These are phyloP conservation scores for Pezicula carpinea DNA, from an alignment of 2,329 filamentous ascomycete genomes.

Conservation along the genomic window DNA sequence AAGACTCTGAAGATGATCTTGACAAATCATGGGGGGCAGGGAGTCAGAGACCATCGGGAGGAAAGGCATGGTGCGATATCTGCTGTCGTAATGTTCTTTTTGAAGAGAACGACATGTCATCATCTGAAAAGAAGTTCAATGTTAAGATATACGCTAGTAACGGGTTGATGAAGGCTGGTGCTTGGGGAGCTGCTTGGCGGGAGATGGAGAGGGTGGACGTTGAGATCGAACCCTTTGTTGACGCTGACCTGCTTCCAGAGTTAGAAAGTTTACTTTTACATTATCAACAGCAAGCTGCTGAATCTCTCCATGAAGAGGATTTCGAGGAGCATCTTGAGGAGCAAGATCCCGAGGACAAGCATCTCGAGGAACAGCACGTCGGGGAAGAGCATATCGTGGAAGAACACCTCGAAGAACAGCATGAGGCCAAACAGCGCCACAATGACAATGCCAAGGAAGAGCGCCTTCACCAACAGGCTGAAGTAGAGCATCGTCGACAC, in stretches of 20 bases:
- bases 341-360: too few species aligned
- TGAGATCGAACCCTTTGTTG: conserved; percentile 75
- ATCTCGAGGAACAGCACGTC: too few species aligned
- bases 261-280: conserved; percentile 47
- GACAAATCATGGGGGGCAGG: conserved; percentile 7
- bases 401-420: conserved; percentile 23
- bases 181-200: conserved; percentile 90
- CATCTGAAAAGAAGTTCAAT: conserved; percentile 50
- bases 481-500: conserved; percentile 39
- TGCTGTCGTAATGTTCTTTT: conserved; percentile 26
- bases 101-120: conserved; percentile 17
- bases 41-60: conserved; percentile 10
- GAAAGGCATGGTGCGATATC: conserved; percentile 26
- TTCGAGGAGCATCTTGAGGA: conserved; percentile 3
- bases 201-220: conserved; percentile 99
- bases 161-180: conserved; percentile 84
- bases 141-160: conserved; percentile 94
- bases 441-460: conserved; percentile 2
- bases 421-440: conserved; percentile 43
- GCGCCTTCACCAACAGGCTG: background rate
- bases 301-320: conserved; percentile 7
- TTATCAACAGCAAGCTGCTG: conserved; percentile 29
- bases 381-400: background rate
- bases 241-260: conserved; percentile 51
- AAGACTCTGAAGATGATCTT: conserved; percentile 18